These are phyloP conservation scores for Penicillium odoratum DNA, from an alignment of 495 filamentous ascomycete genomes.

Conservation along the genomic window DNA sequence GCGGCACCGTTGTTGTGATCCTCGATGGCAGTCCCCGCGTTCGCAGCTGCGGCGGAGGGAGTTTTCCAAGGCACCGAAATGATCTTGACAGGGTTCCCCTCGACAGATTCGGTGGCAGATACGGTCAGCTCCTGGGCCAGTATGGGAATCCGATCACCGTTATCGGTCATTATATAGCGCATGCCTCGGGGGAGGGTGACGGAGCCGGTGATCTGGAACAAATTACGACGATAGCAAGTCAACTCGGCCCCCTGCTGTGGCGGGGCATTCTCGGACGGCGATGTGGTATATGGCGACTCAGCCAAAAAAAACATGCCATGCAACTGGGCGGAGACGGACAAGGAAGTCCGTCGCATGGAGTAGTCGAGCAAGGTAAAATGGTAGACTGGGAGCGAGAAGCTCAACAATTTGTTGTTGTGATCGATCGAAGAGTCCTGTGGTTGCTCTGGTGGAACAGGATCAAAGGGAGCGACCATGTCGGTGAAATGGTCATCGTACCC, in stretches of 20 bases:
- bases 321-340: slow-evolving; percentile 76
- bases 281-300: slow-evolving; percentile 71
- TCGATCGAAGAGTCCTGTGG: slow-evolving; percentile 53
- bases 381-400: slow-evolving; percentile 70
- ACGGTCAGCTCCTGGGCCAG: slow-evolving; percentile 75
- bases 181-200: slow-evolving; percentile 74
- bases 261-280: slow-evolving; percentile 61
- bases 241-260: slow-evolving; percentile 69
- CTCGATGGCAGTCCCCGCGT: slow-evolving; percentile 51
- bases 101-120: slow-evolving; percentile 86
- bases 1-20: slow-evolving; percentile 50
- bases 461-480: slow-evolving; percentile 52
- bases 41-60: slow-evolving; percentile 55
- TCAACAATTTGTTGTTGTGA: slow-evolving; percentile 75
- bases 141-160: slow-evolving; percentile 72
- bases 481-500: slow-evolving; percentile 72
- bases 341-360: slow-evolving; percentile 55
- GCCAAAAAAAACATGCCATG: slow-evolving; percentile 97
- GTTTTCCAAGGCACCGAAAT: slow-evolving; percentile 95
- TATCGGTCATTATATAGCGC: slow-evolving; percentile 72
- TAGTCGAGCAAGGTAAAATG: slow-evolving; percentile 71
- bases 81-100: slow-evolving; percentile 84
- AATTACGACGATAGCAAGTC: slow-evolving; percentile 87
- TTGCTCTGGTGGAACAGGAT: slow-evolving; percentile 42
- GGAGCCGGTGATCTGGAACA: slow-evolving; percentile 85